Percentiles rank a stretch among this genome's conserved stretches.
Evolutionary conservation across 2,329 filamentous ascomycete genomes (phyloP).

Genomic region (Pestalotiopsis sp.): DNA sequence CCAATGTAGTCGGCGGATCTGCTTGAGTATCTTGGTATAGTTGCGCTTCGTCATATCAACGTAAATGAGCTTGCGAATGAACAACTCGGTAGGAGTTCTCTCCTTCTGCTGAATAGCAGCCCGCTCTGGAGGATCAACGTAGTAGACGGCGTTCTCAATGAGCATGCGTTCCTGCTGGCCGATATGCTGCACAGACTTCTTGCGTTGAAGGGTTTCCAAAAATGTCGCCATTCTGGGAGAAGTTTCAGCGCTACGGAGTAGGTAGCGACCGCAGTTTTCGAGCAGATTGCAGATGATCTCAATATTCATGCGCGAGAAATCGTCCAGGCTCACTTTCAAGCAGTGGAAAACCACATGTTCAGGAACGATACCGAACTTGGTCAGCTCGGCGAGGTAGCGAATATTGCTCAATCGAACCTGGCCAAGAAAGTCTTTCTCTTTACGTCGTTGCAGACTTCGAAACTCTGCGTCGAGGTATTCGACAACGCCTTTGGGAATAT

Average conservation of each 20-base stretch:
- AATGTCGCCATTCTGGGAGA: slow-evolving; percentile 92
- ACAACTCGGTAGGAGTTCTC: slow-evolving; percentile 88
- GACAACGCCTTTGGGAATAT: slow-evolving; percentile 89
- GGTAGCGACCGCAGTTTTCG: slow-evolving; percentile 93
- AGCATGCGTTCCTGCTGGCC: slow-evolving; percentile 97
- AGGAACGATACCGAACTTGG: slow-evolving; percentile 96
- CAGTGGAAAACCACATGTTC: slow-evolving; percentile 99
- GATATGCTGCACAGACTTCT: slow-evolving; percentile 94
- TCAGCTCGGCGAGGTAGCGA: slow-evolving; percentile 95
- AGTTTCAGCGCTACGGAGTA: slow-evolving; percentile 90
- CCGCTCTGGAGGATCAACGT: slow-evolving; percentile 92
- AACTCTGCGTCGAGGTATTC: slow-evolving; percentile 96
- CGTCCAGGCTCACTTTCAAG: slow-evolving; percentile 94
- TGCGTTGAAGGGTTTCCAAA: slow-evolving; percentile 90
- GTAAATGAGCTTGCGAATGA: slow-evolving; percentile 91
- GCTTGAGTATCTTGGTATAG: slow-evolving; percentile 90
- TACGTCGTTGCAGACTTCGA: slow-evolving; percentile 91
- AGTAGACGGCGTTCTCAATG: slow-evolving; percentile 97
- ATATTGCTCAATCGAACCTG: slow-evolving; percentile 94
- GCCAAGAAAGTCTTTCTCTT: slow-evolving; percentile 95
- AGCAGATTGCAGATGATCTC: slow-evolving; percentile 96
- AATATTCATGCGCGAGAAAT: slow-evolving; percentile 98
- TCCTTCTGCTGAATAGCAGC: slow-evolving; percentile 97
- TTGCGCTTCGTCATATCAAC: slow-evolving; percentile 92
- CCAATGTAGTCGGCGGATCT: slow-evolving; percentile 95